A percentile compares a stretch with the other conserved stretches of the same genome.
Conservation (phyloP, 352 stramenopile species). For the Phytophthora sojae region DNA sequence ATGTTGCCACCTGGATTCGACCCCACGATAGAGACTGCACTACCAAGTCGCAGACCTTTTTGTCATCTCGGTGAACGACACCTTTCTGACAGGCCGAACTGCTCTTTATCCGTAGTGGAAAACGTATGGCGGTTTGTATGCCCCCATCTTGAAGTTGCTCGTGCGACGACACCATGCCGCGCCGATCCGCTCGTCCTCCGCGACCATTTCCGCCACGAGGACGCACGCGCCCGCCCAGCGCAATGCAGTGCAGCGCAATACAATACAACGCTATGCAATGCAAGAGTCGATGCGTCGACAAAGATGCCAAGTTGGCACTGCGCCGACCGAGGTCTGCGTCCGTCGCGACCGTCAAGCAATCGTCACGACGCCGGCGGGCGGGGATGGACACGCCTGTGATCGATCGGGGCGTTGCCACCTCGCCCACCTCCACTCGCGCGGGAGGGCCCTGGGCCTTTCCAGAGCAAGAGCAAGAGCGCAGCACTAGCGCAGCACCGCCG, state of each 20-base stretch:
- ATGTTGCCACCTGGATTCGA: no score
- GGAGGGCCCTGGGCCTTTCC: slow-evolving; percentile 24
- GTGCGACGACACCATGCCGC: neutral
- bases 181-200: neutral
- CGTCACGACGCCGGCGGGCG: slow-evolving; percentile 15
- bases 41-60: neutral
- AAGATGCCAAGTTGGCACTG: slow-evolving; percentile 1
- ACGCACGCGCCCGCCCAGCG: neutral
- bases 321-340: neutral
- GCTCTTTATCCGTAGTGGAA: slow-evolving; percentile 8
- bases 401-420: slow-evolving; percentile 25
- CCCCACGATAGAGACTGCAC: neutral
- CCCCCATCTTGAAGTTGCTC: slow-evolving; percentile 23
- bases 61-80: slow-evolving; percentile 28
- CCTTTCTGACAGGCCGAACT: neutral
- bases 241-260: neutral
- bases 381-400: slow-evolving; percentile 22
- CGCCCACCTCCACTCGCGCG: slow-evolving; percentile 3
- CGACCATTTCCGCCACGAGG: neutral
- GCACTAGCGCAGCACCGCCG: neutral
- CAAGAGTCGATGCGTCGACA: neutral
- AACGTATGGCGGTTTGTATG: slow-evolving; percentile 15
- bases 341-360: slow-evolving; percentile 26
- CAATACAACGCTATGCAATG: neutral
- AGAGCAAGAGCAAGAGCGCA: slow-evolving; percentile 3